Evolutionary conservation across 2,329 filamentous ascomycete species (phyloP).

Genomic region (Monosporascus sp.): DNA sequence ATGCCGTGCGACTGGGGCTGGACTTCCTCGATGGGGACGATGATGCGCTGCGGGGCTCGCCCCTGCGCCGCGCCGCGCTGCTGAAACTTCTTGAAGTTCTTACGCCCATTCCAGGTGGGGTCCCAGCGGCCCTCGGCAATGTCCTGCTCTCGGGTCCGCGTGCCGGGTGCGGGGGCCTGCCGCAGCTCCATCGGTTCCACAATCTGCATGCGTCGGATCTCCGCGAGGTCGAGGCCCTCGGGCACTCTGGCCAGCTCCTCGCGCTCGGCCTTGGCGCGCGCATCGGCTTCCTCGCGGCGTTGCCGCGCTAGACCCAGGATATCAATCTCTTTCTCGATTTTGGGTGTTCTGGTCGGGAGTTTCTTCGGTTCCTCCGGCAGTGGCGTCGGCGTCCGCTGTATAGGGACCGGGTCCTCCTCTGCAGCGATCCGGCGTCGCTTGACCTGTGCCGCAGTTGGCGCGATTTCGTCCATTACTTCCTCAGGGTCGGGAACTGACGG

Average conservation of each 20-base stretch:
- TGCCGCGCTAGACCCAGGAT: conserved; percentile 62
- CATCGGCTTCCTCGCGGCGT: conserved; percentile 60
- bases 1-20: conserved; percentile 67
- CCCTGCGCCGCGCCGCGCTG: conserved; percentile 46
- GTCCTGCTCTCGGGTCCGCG: conserved; percentile 42
- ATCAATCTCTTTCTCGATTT: conserved; percentile 57
- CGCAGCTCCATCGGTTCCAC: conserved; percentile 71
- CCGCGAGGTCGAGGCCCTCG: conserved; percentile 64
- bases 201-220: conserved; percentile 68
- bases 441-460: conserved; percentile 70
- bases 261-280: conserved; percentile 49
- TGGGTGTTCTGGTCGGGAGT: conserved; percentile 36
- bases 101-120: conserved; percentile 84
- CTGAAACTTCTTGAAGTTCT: conserved; percentile 91
- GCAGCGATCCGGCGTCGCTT: conserved; percentile 71
- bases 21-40: conserved; percentile 68
- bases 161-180: conserved; percentile 20
- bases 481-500: conserved; percentile 37
- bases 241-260: conserved; percentile 46
- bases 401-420: conserved; percentile 41
- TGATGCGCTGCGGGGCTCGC: conserved; percentile 41
- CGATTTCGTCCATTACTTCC: conserved; percentile 64
- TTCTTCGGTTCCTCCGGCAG: conserved; percentile 30
- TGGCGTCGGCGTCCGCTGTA: conserved; percentile 22
- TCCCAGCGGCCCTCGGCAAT: conserved; percentile 65